Percentiles rank a stretch among this genome's conserved stretches.
Evolutionary conservation across 1,284 basidiomycete species (phyloP).

Genomic region (Salmacisia buchloeana): DNA sequence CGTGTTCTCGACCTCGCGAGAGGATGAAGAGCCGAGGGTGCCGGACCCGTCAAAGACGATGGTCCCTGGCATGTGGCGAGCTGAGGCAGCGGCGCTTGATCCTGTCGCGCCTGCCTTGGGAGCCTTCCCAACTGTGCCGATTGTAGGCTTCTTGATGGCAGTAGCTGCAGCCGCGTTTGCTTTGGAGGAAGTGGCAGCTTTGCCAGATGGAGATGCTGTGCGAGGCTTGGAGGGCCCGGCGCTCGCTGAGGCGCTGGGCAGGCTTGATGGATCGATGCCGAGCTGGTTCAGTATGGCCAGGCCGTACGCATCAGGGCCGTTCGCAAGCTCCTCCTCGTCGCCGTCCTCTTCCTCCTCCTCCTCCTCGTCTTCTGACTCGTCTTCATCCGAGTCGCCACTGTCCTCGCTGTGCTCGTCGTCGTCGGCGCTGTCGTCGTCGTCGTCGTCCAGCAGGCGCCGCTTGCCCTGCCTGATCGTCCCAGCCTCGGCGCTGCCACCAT

Average conservation of each 20-base stretch:
- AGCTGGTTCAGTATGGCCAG: neutral
- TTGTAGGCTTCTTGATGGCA: neutral
- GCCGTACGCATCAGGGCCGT: neutral
- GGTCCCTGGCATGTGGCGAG: neutral
- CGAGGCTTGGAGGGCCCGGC: too few species aligned
- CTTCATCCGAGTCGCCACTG: neutral
- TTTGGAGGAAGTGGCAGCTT: neutral
- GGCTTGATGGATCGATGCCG: neutral
- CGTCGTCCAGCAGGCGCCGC: constrained; percentile 15
- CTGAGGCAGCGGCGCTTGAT: neutral
- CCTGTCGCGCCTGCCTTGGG: neutral
- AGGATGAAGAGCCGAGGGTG: neutral
- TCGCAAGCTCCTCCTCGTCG: neutral
- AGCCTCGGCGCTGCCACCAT: too few species aligned
- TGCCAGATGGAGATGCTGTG: neutral
- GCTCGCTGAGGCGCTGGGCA: neutral
- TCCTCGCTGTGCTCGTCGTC: neutral
- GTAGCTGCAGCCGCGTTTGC: neutral
- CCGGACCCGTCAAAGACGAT: neutral
- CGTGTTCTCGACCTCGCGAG: neutral
- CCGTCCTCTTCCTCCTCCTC: neutral
- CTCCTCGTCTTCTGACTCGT: neutral
- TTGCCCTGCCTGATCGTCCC: too few species aligned
- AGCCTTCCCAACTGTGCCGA: neutral
- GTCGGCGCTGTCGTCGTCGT: constrained; percentile 8